A percentile compares a stretch with the other conserved stretches of the same genome.
Conservation (phyloP, 2,329 filamentous ascomycete species). For the Cyphellophora europaea region DNA sequence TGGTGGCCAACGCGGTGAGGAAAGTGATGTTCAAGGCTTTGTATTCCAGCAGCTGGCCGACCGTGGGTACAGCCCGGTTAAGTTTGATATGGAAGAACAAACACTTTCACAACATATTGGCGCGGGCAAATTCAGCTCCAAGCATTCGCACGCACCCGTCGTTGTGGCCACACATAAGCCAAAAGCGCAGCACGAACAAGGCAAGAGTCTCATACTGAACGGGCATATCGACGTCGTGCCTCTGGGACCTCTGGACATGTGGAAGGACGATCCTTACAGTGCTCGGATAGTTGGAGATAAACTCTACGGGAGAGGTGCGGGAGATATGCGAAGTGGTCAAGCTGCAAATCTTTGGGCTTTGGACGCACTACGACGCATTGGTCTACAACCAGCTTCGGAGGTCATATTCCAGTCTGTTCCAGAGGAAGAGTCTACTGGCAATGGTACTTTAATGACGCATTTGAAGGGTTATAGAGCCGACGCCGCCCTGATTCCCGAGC, state of each 20-base stretch:
- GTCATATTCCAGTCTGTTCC: slow-evolving; percentile 13
- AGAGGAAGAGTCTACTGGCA: slow-evolving; percentile 15
- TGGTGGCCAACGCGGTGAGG: slow-evolving; percentile 13
- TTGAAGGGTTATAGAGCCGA: slow-evolving; percentile 16
- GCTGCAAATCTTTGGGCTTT: slow-evolving; percentile 10
- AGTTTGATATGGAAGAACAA: slow-evolving; percentile 12
- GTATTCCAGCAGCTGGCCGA: slow-evolving; percentile 10
- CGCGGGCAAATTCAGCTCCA: slow-evolving; percentile 10
- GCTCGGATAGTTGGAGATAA: slow-evolving; percentile 10
- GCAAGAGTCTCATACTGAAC: slow-evolving; percentile 14
- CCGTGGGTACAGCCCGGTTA: slow-evolving; percentile 10
- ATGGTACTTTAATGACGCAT: slow-evolving; percentile 15
- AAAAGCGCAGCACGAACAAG: slow-evolving; percentile 4
- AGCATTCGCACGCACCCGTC: slow-evolving; percentile 10
- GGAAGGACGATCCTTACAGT: slow-evolving; percentile 12
- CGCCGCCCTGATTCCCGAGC: slow-evolving; percentile 13
- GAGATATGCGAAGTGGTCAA: slow-evolving; percentile 10
- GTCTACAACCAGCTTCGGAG: slow-evolving; percentile 12
- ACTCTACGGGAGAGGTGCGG: slow-evolving; percentile 12
- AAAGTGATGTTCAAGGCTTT: slow-evolving; percentile 10
- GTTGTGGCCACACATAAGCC: slow-evolving; percentile 16
- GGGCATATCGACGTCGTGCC: slow-evolving; percentile 15
- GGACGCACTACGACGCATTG: slow-evolving; percentile 7
- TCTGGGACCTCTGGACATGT: slow-evolving; percentile 11
- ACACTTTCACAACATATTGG: slow-evolving; percentile 9